Evolutionary conservation across 2,329 filamentous ascomycete genomes (phyloP), one percentile per base, ranked within the genome.

Genomic region (Lizonia empirigonia): DNA sequence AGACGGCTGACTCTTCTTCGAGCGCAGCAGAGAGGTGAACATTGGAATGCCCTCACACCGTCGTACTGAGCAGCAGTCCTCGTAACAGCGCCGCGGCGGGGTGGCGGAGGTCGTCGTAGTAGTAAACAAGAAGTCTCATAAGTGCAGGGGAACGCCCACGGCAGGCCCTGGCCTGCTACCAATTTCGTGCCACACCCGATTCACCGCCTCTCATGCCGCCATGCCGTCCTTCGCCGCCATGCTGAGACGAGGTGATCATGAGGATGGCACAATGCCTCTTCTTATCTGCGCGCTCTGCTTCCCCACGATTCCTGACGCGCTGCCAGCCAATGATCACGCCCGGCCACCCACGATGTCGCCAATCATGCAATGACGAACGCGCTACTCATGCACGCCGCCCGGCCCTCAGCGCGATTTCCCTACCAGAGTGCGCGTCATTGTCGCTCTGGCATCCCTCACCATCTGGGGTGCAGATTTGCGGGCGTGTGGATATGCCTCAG

Each of bases 21-120:
- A 60, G 50, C 63, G 59, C 62, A 73, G 56, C 32, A 74, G 60
- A 63, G 72, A 74, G 52, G 67, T 63, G 59, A 74, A 73, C 72
- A 74, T 74, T 62, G 56, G 59, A 62, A 46, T 39, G 38, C 42
- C 45, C 58, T 50, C 49, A 42, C 39, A 35, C 55, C 55, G 60
- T 54, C 44, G 42, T 44, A 39, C 40, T 34, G 39, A 51, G 52
- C 37, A 50, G 37, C 49, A 44, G n/a, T 40, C 45, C 44, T 46
- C 45, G 44, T 34, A 26, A 35, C 38, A 24, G 39, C 22, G 32
- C 44, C 34, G 34, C 35, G 27, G 50, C 34, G 46, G 50, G 34
- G 33, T 26, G 42, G 38, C 27, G 20, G 39, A 48, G 34, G 23
- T n/a, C 20, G 35, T 30, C 27, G 39, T 30, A 26, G 40, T 24